These are phyloP conservation scores for Vigna trinervia DNA, from an alignment of 306 rosid genomes.

Conservation along the genomic window DNA sequence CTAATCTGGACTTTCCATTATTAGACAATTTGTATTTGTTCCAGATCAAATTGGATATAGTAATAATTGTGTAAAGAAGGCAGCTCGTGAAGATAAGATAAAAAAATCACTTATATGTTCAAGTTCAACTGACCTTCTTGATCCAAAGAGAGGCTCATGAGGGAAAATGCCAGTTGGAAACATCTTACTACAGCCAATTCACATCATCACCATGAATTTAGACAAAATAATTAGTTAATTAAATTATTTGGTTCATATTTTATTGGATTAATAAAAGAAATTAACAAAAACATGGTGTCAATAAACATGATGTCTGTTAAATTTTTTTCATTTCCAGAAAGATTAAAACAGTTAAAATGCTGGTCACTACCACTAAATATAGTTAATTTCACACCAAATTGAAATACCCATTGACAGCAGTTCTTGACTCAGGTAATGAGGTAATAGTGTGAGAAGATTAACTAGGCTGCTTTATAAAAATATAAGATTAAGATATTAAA, in stretches of 20 bases:
- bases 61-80: constrained; percentile 29
- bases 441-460: constrained; percentile 13
- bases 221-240: constrained; percentile 11
- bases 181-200: constrained; percentile 75
- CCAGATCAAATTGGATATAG: constrained; percentile 19
- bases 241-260: constrained; percentile 19
- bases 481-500: constrained; percentile 7
- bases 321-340: constrained; percentile 2
- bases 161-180: constrained; percentile 94
- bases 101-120: constrained; percentile 19
- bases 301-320: too few species aligned
- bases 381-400: constrained; percentile 18
- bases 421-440: constrained; percentile 8
- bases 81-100: constrained; percentile 10
- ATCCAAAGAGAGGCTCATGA: constrained; percentile 67
- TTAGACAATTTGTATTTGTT: constrained; percentile 16
- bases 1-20: neutral
- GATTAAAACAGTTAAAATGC: constrained; percentile 28
- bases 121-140: constrained; percentile 67
- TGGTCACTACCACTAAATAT: constrained; percentile 31
- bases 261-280: neutral
- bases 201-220: constrained; percentile 40
- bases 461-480: constrained; percentile 8
- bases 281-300: neutral
- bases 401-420: constrained; percentile 28